These are phyloP conservation scores for Pseudogymnoascus sp. DNA, from an alignment of 2,329 filamentous ascomycete genomes.

Conservation along the genomic window DNA sequence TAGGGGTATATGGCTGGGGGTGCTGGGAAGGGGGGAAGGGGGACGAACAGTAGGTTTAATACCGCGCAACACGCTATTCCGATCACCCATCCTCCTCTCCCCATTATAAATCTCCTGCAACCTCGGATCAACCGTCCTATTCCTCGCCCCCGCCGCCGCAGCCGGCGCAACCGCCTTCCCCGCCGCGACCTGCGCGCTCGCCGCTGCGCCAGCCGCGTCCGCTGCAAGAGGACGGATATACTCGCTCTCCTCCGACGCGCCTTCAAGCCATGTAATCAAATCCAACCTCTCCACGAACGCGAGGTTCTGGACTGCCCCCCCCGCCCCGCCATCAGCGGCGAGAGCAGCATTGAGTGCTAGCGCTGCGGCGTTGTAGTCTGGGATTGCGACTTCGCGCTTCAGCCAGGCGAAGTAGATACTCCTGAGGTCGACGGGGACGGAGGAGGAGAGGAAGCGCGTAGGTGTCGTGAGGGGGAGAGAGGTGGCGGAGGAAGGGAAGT, in stretches of 20 bases:
- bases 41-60: constrained; percentile 76
- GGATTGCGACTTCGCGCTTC: constrained; percentile 82
- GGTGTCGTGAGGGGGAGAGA: constrained; percentile 60
- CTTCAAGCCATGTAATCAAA: constrained; percentile 86
- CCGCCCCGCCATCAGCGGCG: constrained; percentile 39
- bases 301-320: constrained; percentile 71
- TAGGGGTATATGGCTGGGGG: neutral
- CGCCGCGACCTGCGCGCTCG: constrained; percentile 40
- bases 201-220: constrained; percentile 37
- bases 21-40: too few relatives aligned
- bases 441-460: constrained; percentile 81
- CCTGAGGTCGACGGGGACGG: constrained; percentile 70
- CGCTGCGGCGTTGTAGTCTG: constrained; percentile 82
- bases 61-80: constrained; percentile 79
- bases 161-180: constrained; percentile 32
- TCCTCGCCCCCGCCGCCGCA: constrained; percentile 41
- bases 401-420: constrained; percentile 95
- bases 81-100: constrained; percentile 85
- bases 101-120: constrained; percentile 83
- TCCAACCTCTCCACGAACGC: constrained; percentile 88
- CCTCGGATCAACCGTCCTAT: constrained; percentile 67
- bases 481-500: constrained; percentile 55
- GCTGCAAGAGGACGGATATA: constrained; percentile 79
- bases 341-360: constrained; percentile 74
- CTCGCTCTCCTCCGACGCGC: constrained; percentile 81